Evolutionary conservation across 352 stramenopile genomes (phyloP), one percentile per base, ranked within the genome.

Genomic region (Globisporangium viniferum): DNA sequence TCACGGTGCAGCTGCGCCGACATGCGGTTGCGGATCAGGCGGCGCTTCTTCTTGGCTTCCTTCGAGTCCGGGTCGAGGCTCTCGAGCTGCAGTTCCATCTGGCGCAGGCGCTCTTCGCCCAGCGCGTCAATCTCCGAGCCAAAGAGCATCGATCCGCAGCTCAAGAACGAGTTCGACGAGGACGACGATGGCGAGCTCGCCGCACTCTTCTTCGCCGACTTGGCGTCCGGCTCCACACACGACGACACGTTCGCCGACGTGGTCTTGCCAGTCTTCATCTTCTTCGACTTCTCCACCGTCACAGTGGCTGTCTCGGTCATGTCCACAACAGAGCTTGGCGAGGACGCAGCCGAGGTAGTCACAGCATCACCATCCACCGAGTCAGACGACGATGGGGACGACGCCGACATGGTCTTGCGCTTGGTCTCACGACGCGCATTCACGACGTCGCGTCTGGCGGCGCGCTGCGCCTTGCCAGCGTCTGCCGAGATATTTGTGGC

Each of bases 31-130:
- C 88, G 88, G 53, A 95, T 95, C 6, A 95, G 67, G 6, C 88
- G 84, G 24, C 88, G 86, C 75, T 95, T 95, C 79, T 95, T 95
- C 82, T 95, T 95, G 61, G 88, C 86, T 64, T 95, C 88, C 64
- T 95, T 95, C 64, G 88, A 95, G 69, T 95, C 88, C 8, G 88
- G 85, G 59, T 95, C 86, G 54, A 95, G 72, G 58, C 84, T 88
- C 69, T 94, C 82, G 20, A 95, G 74, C 68, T 95, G 88, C 35
- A 86, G 80, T 62, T 95, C 88, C 88, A 95, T 94, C 15, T 78
- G 78, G 6, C 88, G 88, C 51, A 95, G 72, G 0, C 86, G 88
- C 72, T 95, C 88, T 65, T 94, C 88, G 6, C 82, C 84, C 39
- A 83, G 81, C 2, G 82, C 72, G 67, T 94, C 86, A 60, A 91